Conservation (phyloP, 179 eudicot genomes). For the Camellia oleifera region DNA sequence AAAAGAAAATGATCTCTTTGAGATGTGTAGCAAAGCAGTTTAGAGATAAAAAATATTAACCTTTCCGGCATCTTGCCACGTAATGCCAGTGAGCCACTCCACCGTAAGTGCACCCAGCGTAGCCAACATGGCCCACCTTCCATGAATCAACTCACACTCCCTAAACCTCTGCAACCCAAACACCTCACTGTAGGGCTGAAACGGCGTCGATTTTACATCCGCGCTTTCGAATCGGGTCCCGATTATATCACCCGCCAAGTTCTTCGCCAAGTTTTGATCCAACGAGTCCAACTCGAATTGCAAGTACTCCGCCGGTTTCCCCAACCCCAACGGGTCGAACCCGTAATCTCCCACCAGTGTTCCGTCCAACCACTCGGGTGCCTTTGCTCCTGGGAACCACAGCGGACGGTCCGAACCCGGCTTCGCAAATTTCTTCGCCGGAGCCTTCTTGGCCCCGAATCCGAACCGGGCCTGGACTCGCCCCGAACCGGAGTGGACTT, state of each 20-base stretch:
- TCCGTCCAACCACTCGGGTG: constrained; percentile 81
- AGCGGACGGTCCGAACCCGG: constrained; percentile 60
- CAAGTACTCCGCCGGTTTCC: constrained; percentile 91
- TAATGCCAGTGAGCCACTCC: constrained; percentile 90
- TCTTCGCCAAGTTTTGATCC: constrained; percentile 95
- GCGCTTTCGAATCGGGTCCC: constrained; percentile 74
- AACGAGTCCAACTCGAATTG: constrained; percentile 76
- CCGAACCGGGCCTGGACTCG: constrained; percentile 72
- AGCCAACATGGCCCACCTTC: constrained; percentile 98
- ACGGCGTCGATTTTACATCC: constrained; percentile 66
- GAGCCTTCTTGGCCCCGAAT: constrained; percentile 55
- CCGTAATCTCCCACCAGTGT: constrained; percentile 79
- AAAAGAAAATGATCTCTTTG: too few relatives aligned
- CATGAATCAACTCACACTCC: constrained; percentile 94
- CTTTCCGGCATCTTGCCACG: constrained; percentile 99
- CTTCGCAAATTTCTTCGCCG: constrained; percentile 47
- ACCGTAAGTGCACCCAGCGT: constrained; percentile 89
- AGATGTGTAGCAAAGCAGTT: too few relatives aligned
- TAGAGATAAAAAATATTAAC: constrained; percentile 27
- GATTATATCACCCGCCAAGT: constrained; percentile 62
- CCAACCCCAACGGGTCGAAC: constrained; percentile 92
- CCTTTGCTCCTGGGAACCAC: constrained; percentile 90
- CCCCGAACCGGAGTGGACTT: constrained; percentile 39
- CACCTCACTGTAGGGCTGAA: constrained; percentile 90
- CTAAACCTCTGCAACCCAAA: constrained; percentile 94